Conservation (phyloP, 148 eudicot genomes). For the Talinum fruticosum region DNA sequence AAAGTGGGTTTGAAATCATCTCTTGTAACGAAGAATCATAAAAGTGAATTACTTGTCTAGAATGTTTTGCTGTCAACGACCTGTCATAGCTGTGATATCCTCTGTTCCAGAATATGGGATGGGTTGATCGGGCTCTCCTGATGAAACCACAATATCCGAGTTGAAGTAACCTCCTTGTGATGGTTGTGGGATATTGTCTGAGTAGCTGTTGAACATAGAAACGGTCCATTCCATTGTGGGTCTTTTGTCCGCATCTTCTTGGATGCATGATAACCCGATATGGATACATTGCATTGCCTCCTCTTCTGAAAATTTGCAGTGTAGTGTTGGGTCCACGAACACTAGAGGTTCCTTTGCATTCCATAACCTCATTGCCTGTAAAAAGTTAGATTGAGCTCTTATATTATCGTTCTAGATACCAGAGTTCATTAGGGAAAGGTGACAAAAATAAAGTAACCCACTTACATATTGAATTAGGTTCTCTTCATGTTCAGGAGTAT, state of each 20-base stretch:
- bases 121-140: not conserved
- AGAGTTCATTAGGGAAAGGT: too few species aligned
- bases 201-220: constrained; percentile 17
- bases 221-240: constrained; percentile 21
- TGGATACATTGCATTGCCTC: constrained; percentile 23
- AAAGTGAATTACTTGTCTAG: too few species aligned
- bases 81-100: not conserved
- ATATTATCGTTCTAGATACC: too few species aligned
- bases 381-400: too few species aligned
- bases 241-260: constrained; percentile 25
- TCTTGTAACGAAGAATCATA: too few species aligned
- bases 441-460: too few species aligned
- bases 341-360: not conserved
- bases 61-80: too few species aligned
- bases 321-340: constrained; percentile 13
- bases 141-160: not conserved
- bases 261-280: constrained; percentile 27
- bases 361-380: constrained; percentile 29
- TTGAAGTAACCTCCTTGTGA: constrained; percentile 8
- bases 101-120: not conserved
- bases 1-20: too few species aligned
- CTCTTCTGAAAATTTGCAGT: not conserved
- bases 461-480: constrained; percentile 23
- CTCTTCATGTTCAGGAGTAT: constrained; percentile 6
- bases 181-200: constrained; percentile 20